Evolutionary conservation across 176 grass and related monocot species (phyloP).

Genomic region (Carex myosuroides): DNA sequence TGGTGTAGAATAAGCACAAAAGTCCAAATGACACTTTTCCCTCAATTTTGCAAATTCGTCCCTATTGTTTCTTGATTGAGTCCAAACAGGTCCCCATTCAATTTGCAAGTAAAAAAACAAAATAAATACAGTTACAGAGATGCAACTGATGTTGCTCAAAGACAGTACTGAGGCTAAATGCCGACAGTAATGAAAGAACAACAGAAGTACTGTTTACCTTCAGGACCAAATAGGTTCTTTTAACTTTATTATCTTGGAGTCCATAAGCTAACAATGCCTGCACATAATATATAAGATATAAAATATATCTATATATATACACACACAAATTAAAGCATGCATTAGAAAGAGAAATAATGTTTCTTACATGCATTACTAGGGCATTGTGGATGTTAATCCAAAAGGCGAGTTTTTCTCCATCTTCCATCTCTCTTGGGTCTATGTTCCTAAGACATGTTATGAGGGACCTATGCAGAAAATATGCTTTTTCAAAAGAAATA

Average conservation of each 20-base stretch:
- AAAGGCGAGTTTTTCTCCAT: conserved; percentile 35
- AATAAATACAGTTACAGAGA: not conserved
- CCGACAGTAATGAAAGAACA: conserved; percentile 1
- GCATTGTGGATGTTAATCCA: conserved; percentile 49
- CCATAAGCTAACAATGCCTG: conserved; percentile 44
- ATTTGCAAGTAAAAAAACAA: not conserved
- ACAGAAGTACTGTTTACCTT: conserved; percentile 22
- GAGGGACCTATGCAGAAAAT: not conserved
- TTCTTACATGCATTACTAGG: conserved; percentile 41
- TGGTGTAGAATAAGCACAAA: not conserved
- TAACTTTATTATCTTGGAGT: conserved; percentile 34
- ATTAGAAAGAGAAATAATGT: not conserved
- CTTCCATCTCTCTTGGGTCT: conserved; percentile 32
- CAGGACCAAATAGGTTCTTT: conserved; percentile 24
- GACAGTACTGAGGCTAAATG: not conserved
- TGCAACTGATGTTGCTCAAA: not conserved
- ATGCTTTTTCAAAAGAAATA: not conserved
- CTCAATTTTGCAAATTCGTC: not conserved
- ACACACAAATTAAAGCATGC: not conserved
- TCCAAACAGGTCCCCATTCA: not conserved
- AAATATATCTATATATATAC: not conserved
- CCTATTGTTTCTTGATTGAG: not conserved
- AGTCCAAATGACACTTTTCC: not conserved
- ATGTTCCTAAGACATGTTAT: conserved; percentile 21
- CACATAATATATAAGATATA: not conserved